Base-by-base conservation (phyloP, 805 yeast species). In the Sugiyamaella qingdaonensis region DNA sequence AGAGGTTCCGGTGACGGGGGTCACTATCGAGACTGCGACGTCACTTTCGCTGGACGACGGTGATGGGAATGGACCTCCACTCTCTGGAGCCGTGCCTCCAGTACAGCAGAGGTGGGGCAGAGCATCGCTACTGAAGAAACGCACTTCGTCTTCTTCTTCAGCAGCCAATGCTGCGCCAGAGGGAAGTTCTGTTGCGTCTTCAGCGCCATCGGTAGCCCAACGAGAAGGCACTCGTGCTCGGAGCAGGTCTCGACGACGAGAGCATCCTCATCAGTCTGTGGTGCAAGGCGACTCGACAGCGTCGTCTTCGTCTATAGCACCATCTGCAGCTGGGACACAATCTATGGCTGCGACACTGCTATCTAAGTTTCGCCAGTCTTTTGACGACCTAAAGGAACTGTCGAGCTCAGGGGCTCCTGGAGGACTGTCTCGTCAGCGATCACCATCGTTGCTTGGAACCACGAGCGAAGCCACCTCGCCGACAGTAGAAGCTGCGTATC, bases 281-380 rank as follows among this genome's bases (percentile, higher is more conserved):
- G 29, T 7, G 7, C 29, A 24, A 7, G 29, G 7, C 3, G 29
- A 24, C 29, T 24, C 29, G 3, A 7, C 29, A 3, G 7, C 29
- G 7, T 24, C 7, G 29, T 7, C 29, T n/a, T n/a, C n/a, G 7
- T 24, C 29, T 4, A 10, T 39, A 10, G 13, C 16, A 3, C 24
- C 24, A 14, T 11, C 43, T 10, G 13, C 24, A 2, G 8, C 5
- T 16, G 43, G 8, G 4, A 14, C 43, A 4, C 11, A 16, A 39
- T 39, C 43, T 39, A 39, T 39, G 39, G 51, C 39, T 9, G 51
- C 45, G 9, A 34, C 51, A 10, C 46, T 48, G 10, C 46, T 54
- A 11, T 52, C 57, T 2, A 54, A 48, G 48, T 31, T 54, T 19
- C 45, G 57, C 10, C 50, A 52, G 27, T 54, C 57, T 9, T 54